Conservation (phyloP, 2,329 filamentous ascomycete genomes). For the Penicillium polonicum region DNA sequence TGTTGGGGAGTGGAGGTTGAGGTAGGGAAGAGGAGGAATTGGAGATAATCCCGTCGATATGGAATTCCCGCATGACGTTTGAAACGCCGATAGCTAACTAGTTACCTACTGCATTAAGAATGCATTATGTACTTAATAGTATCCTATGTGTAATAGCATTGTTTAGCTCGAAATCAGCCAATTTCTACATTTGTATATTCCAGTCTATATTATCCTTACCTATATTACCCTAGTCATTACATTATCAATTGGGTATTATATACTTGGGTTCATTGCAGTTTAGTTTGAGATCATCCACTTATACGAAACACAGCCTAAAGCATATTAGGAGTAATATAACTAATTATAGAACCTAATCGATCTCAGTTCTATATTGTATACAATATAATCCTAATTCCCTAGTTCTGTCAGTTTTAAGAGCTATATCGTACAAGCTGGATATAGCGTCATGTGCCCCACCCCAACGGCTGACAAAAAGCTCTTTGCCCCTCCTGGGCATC, state of each 20-base stretch:
- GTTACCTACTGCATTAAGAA: too few species aligned
- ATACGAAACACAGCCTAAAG: neutral
- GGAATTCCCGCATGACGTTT: slow-evolving; percentile 8
- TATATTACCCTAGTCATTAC: neutral
- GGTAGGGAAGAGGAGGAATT: neutral
- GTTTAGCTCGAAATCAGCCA: neutral
- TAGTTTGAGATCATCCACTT: neutral
- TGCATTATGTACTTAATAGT: neutral
- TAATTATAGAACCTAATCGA: neutral
- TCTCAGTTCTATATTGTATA: too few species aligned
- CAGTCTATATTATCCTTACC: neutral
- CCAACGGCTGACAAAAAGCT: slow-evolving; percentile 19
- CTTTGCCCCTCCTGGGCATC: neutral
- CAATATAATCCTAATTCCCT: neutral
- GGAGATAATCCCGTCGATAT: neutral
- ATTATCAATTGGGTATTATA: neutral
- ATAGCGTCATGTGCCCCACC: slow-evolving; percentile 16
- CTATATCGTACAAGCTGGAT: neutral
- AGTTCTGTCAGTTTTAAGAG: too few species aligned
- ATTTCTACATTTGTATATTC: neutral
- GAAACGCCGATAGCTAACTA: neutral
- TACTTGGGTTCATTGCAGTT: neutral
- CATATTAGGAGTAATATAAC: too few species aligned
- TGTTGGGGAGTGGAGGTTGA: neutral
- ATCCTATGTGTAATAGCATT: neutral